phyloP scores from a whole-genome alignment of 2,329 filamentous ascomycete genomes.

The Leptoxyphium fumago region DNA sequence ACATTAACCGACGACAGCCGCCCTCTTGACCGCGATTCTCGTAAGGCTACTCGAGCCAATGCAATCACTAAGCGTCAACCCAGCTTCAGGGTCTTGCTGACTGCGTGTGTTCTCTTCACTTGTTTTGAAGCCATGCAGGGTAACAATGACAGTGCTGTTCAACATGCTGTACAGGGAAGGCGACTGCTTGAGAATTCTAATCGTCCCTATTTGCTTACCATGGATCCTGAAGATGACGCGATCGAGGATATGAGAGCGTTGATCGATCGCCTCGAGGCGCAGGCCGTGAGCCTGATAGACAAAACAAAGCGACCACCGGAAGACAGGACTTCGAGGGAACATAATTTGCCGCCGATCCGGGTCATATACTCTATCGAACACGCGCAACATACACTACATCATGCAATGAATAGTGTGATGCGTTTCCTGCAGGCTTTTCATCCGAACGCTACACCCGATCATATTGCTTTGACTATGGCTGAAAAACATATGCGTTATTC shows the following conservation, averaged over 20 bases:
- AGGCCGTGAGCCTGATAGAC: slow-evolving; percentile 18
- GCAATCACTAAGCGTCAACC: not conserved
- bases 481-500: slow-evolving; percentile 18
- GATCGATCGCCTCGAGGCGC: slow-evolving; percentile 18
- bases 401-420: slow-evolving; percentile 19
- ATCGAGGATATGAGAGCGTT: slow-evolving; percentile 19
- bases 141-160: slow-evolving; percentile 20
- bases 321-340: slow-evolving; percentile 12
- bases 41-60: slow-evolving; percentile 1
- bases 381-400: slow-evolving; percentile 18
- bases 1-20: slow-evolving; percentile 8
- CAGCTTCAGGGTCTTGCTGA: slow-evolving; percentile 15
- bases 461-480: slow-evolving; percentile 16
- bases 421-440: slow-evolving; percentile 19
- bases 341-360: slow-evolving; percentile 13
- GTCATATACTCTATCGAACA: slow-evolving; percentile 18
- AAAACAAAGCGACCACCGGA: slow-evolving; percentile 15
- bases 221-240: slow-evolving; percentile 14
- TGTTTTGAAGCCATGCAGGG: slow-evolving; percentile 22
- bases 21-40: slow-evolving; percentile 5
- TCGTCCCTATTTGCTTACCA: slow-evolving; percentile 7
- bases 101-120: slow-evolving; percentile 20
- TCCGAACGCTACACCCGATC: slow-evolving; percentile 14
- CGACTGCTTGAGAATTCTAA: slow-evolving; percentile 14
- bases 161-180: slow-evolving; percentile 17